These are phyloP conservation scores for Sanchytrium tribonematis DNA, from an alignment of 371 early-diverging fungal genomes.

Conservation along the genomic window DNA sequence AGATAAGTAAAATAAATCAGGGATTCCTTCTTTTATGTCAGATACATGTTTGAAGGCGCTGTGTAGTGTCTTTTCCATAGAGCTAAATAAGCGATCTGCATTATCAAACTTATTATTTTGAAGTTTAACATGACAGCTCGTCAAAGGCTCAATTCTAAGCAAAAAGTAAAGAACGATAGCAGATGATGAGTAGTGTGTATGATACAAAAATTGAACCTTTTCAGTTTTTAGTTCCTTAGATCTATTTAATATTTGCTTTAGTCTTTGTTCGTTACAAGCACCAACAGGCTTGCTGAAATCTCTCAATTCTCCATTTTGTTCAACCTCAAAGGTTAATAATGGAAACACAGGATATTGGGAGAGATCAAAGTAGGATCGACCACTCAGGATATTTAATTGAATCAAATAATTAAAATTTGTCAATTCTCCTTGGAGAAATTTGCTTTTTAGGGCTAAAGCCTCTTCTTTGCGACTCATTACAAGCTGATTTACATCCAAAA, in stretches of 20 bases:
- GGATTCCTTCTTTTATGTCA: too few relatives aligned
- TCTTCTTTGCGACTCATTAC: too few relatives aligned
- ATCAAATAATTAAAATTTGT: too few relatives aligned
- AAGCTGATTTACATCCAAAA: too few relatives aligned
- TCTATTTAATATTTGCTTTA: conserved; percentile 24
- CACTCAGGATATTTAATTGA: too few relatives aligned
- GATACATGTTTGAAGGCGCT: too few relatives aligned
- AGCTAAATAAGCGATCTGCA: conserved; percentile 28
- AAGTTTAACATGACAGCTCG: conserved; percentile 31
- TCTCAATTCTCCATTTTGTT: conserved; percentile 31
- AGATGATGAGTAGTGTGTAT: conserved; percentile 67
- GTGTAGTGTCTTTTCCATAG: too few relatives aligned
- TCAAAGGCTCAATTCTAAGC: conserved; percentile 57
- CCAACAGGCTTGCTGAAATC: conserved; percentile 63
- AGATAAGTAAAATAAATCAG: too few relatives aligned
- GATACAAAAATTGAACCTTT: conserved; percentile 40
- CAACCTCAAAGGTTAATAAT: conserved; percentile 22
- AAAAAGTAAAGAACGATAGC: conserved; percentile 54
- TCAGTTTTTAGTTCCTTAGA: conserved; percentile 28
- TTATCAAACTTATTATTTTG: conserved; percentile 29
- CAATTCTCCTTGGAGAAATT: too few relatives aligned
- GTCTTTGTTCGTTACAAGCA: conserved; percentile 32
- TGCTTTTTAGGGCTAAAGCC: too few relatives aligned
- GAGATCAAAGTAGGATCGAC: conserved; percentile 17
- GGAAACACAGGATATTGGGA: conserved; percentile 26